phyloP scores from a whole-genome alignment of 352 stramenopile genomes.

The Stephanocyclus meneghinianus region DNA sequence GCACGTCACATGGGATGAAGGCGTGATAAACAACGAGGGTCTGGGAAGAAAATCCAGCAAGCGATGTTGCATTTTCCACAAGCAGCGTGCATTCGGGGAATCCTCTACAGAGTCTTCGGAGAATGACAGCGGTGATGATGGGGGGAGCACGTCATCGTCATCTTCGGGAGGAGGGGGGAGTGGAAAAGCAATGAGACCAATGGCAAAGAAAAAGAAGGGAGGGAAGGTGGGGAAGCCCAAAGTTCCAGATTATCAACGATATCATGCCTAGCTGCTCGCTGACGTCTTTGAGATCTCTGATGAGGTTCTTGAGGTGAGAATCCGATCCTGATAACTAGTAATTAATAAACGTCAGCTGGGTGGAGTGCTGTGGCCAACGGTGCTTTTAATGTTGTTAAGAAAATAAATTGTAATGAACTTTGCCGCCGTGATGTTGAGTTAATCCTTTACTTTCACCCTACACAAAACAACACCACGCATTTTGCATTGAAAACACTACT shows the following conservation, averaged over 20 bases:
- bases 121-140: conserved; percentile 34
- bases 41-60: conserved; percentile 74
- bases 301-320: not conserved
- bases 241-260: conserved; percentile 75
- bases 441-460: no score
- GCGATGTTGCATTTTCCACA: conserved; percentile 82
- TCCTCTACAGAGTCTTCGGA: conserved; percentile 76
- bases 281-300: conserved; percentile 6
- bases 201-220: conserved; percentile 36
- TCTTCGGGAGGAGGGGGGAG: conserved; percentile 21
- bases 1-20: conserved; percentile 59
- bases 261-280: conserved; percentile 60
- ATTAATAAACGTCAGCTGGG: no score
- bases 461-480: no score
- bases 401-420: no score
- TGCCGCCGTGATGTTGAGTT: no score
- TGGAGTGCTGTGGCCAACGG: no score
- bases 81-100: conserved; percentile 73
- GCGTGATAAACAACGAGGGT: conserved; percentile 76
- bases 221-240: conserved; percentile 43
- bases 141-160: conserved; percentile 39
- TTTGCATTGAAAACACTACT: not conserved
- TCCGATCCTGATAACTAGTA: no score
- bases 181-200: conserved; percentile 27
- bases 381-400: no score